Conservation (phyloP, 1,139 yeast genomes). For the Chernovozyma sophiae-reginae region DNA sequence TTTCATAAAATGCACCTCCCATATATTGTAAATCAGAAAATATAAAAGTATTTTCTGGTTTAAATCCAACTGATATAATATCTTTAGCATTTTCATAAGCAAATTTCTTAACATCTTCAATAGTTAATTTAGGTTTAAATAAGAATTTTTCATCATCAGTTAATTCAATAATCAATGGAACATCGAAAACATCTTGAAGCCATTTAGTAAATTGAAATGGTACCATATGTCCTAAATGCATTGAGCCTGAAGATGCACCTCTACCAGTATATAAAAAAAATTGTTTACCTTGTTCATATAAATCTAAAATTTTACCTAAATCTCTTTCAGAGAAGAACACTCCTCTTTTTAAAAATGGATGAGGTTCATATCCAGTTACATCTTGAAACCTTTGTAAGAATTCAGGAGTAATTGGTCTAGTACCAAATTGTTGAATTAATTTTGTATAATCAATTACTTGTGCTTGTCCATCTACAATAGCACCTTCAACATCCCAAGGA, state of each 20-base stretch:
- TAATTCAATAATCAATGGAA: constrained; percentile 89
- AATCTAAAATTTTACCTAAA: constrained; percentile 69
- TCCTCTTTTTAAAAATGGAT: constrained; percentile 85
- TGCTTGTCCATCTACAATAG: constrained; percentile 88
- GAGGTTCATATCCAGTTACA: constrained; percentile 92
- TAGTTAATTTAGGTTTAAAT: constrained; percentile 85
- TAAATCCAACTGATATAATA: constrained; percentile 91
- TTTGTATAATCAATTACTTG: constrained; percentile 90
- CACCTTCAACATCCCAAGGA: constrained; percentile 99
- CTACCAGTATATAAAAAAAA: constrained; percentile 97
- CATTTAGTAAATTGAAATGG: constrained; percentile 96
- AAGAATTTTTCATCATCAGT: constrained; percentile 98
- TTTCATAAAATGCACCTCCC: constrained; percentile 93
- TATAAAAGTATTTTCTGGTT: constrained; percentile 90
- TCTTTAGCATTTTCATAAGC: constrained; percentile 85
- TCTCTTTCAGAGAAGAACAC: constrained; percentile 93
- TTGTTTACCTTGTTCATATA: constrained; percentile 92
- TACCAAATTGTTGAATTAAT: constrained; percentile 83
- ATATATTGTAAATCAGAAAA: constrained; percentile 89
- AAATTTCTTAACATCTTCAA: constrained; percentile 80
- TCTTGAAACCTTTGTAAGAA: constrained; percentile 69
- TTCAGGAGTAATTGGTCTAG: constrained; percentile 66
- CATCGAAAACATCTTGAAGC: constrained; percentile 97
- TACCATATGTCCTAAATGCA: constrained; percentile 97
- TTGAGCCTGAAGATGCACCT: constrained; percentile 92